phyloP scores from a whole-genome alignment of 2,329 filamentous ascomycete species.

The Arthrobotrys conoides region DNA sequence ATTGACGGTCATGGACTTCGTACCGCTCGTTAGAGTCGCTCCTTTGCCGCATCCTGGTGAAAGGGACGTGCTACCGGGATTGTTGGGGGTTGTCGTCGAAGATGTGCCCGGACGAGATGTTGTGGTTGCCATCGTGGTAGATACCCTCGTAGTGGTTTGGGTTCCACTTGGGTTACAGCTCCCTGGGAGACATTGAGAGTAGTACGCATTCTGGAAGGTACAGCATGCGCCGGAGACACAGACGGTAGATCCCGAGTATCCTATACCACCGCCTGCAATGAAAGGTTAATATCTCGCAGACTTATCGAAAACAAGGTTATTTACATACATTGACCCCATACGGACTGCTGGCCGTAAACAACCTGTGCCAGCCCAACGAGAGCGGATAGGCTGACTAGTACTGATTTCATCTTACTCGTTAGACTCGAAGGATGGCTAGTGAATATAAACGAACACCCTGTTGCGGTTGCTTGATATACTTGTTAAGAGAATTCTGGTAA shows the following conservation, averaged over 20 bases:
- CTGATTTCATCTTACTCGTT: constrained; percentile 20
- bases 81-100: constrained; percentile 10
- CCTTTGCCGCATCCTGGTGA: constrained; percentile 30
- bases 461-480: too few relatives aligned
- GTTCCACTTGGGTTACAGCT: constrained; percentile 10
- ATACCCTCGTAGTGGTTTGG: background rate
- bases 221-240: constrained; percentile 62
- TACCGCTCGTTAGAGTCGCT: constrained; percentile 64
- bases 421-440: background rate
- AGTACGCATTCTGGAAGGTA: constrained; percentile 60
- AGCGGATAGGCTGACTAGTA: constrained; percentile 20
- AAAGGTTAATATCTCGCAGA: constrained; percentile 2
- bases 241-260: constrained; percentile 60
- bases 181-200: constrained; percentile 63
- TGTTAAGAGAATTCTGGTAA: too few relatives aligned
- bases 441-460: too few relatives aligned
- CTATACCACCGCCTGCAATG: constrained; percentile 67
- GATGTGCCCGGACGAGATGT: background rate
- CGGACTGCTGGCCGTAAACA: constrained; percentile 9
- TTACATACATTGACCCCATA: constrained; percentile 46
- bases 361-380: constrained; percentile 23
- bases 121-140: background rate
- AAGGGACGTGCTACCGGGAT: constrained; percentile 16
- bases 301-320: background rate
- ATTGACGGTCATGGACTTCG: constrained; percentile 66